These are phyloP conservation scores for Holtermannia corniformis DNA, from an alignment of 768 basidiomycete genomes.

Conservation along the genomic window DNA sequence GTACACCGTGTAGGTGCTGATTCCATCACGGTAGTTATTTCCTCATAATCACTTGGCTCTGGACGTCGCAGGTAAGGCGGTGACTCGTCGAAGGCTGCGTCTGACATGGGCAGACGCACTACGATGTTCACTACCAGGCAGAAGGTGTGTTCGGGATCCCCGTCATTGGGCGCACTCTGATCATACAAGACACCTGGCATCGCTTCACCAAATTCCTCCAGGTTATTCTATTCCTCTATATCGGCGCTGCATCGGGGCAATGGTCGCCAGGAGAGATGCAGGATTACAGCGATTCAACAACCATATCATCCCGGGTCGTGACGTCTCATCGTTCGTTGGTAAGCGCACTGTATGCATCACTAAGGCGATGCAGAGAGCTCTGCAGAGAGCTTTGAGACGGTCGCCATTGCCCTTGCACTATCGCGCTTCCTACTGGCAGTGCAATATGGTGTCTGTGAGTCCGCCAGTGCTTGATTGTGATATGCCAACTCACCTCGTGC, in stretches of 20 bases:
- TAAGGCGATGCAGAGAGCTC: background rate
- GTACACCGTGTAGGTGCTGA: too few species aligned
- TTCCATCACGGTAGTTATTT: conserved; percentile 14
- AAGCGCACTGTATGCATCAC: background rate
- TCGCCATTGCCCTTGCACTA: conserved; percentile 15
- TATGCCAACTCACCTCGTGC: background rate
- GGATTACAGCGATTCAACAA: conserved; percentile 2
- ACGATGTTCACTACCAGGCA: conserved; percentile 25
- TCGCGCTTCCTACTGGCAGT: conserved; percentile 14
- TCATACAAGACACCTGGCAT: too few species aligned
- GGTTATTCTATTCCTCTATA: conserved; percentile 23
- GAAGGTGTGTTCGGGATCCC: too few species aligned
- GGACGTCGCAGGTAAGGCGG: too few species aligned
- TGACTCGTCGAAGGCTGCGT: too few species aligned
- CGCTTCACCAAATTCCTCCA: conserved; percentile 18
- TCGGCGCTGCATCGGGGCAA: conserved; percentile 25
- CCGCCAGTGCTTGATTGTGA: background rate
- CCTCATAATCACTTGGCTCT: conserved; percentile 22
- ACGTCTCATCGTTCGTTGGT: conserved; percentile 1
- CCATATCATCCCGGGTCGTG: background rate
- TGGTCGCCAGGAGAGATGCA: conserved; percentile 19
- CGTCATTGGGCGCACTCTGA: too few species aligned
- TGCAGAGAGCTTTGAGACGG: conserved; percentile 18
- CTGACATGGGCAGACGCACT: conserved; percentile 25
- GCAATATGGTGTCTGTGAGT: conserved; percentile 20